Base-by-base conservation (phyloP, 495 filamentous ascomycete species). In the Neurospora sublineolata region DNA sequence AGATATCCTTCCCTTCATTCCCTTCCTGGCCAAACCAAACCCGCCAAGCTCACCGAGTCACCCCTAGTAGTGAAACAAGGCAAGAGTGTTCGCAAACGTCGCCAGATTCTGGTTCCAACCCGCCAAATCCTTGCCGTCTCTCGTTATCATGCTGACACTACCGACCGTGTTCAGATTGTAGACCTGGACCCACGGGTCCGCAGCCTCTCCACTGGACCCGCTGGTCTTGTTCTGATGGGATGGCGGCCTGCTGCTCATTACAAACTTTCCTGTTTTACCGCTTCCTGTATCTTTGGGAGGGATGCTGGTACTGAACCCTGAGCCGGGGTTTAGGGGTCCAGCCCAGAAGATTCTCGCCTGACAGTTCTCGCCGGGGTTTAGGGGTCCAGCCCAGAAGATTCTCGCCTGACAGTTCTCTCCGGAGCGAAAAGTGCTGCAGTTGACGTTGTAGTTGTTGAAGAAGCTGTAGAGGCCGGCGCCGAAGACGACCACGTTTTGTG, bases 381-480 rank as follows among this genome's bases (percentile, higher is more conserved):
- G 27, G 18, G 52, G 67, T 8, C 69, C 75, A 30, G 78, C 72
- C 70, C 60, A 76, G 20, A 78, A 73, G 81, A 97, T 94, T 75
- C 92, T 89, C 68, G 90, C 86, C 83, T 97, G 94, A 81, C 94
- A 97, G 70, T 86, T 89, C 78, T 95, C 87, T n/a, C 85, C 84
- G 1, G 80, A 76, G 12, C 79, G 83, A 27, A 78, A 78, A 33
- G 82, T 83, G 68, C 96, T 85, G 75, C 94, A 97, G 33, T 80
- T 84, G 75, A 94, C 92, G n/a, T 81, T 84, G 80, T 93, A 94
- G 81, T 94, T 93, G 73, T 89, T 88, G 80, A 94, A 96, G 86
- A 94, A 96, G 71, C 86, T 90, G 84, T 96, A 96, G 67, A 94
- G 77, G 14, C 93, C 93, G 3, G 89, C 89, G 58, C 93, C 92